Evolutionary conservation across 148 eudicot genomes (phyloP).

Genomic region (Vaccinium vitisidaea): DNA sequence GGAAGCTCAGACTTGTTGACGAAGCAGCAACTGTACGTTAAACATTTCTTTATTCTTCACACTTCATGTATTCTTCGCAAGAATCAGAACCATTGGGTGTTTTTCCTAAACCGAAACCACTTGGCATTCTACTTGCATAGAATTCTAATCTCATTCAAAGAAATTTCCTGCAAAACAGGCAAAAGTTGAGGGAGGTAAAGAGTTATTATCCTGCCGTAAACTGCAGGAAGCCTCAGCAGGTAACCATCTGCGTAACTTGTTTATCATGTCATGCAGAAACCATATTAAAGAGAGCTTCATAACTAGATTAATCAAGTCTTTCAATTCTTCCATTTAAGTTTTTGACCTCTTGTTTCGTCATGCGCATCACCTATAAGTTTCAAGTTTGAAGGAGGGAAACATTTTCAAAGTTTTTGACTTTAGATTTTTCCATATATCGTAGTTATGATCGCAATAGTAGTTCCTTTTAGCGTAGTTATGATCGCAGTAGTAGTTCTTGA

Average conservation of each 20-base stretch:
- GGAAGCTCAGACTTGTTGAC: constrained; percentile 32
- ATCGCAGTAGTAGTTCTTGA: neutral
- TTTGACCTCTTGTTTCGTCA: neutral
- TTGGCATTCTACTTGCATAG: neutral
- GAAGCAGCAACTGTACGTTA: constrained; percentile 22
- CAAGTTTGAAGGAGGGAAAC: neutral
- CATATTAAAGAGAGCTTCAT: neutral
- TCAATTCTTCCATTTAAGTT: neutral
- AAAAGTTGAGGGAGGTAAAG: constrained; percentile 14
- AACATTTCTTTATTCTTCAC: neutral
- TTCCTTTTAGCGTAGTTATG: too few species aligned
- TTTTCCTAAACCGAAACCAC: neutral
- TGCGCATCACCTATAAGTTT: neutral
- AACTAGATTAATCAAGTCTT: neutral
- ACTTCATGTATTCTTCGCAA: neutral
- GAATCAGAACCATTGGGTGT: too few species aligned
- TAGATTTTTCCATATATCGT: too few species aligned
- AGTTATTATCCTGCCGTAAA: constrained; percentile 12
- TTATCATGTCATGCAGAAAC: neutral
- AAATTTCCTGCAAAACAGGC: constrained; percentile 14
- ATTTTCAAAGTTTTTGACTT: too few species aligned
- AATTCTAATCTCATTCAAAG: neutral
- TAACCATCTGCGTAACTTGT: constrained; percentile 9
- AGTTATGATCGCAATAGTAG: neutral
- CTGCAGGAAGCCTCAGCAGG: constrained; percentile 27